These are phyloP conservation scores for Talaromyces trachyspermus DNA, from an alignment of 495 filamentous ascomycete genomes.

Conservation along the genomic window DNA sequence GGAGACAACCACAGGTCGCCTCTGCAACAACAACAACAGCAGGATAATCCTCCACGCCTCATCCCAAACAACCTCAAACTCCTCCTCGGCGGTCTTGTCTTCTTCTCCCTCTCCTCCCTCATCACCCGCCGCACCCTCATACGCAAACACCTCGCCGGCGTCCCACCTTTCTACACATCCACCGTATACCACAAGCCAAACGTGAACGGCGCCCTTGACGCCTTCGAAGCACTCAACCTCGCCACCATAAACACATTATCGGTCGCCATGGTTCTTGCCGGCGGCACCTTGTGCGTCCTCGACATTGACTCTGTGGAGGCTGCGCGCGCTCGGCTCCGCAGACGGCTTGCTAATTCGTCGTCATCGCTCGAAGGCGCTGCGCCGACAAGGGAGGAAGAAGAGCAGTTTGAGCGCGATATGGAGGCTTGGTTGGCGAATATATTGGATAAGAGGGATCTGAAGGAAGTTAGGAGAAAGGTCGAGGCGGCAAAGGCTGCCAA, in stretches of 20 bases:
- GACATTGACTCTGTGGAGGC: constrained; percentile 68
- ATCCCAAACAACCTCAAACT: constrained; percentile 38
- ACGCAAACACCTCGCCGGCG: constrained; percentile 43
- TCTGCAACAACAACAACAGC: not conserved
- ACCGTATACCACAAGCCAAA: constrained; percentile 37
- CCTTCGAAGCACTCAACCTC: constrained; percentile 71
- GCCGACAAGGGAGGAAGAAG: constrained; percentile 33
- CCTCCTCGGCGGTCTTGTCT: constrained; percentile 64
- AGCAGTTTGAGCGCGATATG: constrained; percentile 57
- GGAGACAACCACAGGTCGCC: constrained; percentile 3
- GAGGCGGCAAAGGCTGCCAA: constrained; percentile 13
- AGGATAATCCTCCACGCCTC: constrained; percentile 1
- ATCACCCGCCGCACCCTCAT: constrained; percentile 62
- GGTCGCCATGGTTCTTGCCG: constrained; percentile 59
- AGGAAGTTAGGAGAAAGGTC: constrained; percentile 30
- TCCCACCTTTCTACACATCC: constrained; percentile 60
- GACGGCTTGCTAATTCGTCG: constrained; percentile 37
- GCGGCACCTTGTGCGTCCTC: constrained; percentile 60
- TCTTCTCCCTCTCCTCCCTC: constrained; percentile 58
- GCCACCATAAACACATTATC: constrained; percentile 74
- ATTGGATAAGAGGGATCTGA: constrained; percentile 46
- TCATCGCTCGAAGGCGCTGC: constrained; percentile 25
- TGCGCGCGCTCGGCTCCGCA: constrained; percentile 32
- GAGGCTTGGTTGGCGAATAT: constrained; percentile 63
- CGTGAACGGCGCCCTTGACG: constrained; percentile 53